Conservation (phyloP, 1,284 basidiomycete species). For the Coniferiporia weirii region DNA sequence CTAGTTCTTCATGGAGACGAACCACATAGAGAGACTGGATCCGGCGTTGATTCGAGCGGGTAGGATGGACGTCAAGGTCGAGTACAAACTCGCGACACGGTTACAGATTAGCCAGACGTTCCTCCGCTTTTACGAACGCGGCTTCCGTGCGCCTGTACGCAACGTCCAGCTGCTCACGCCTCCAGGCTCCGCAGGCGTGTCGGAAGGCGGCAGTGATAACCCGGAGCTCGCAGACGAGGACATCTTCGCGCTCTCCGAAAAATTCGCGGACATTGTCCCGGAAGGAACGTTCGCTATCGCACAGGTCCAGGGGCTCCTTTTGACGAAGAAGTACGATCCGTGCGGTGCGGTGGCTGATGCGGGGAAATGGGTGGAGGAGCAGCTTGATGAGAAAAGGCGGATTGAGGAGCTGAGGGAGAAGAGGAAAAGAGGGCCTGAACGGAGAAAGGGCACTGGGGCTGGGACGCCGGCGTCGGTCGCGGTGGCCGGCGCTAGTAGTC, state of each 20-base stretch:
- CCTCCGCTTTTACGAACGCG: slow-evolving; percentile 40
- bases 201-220: not conserved
- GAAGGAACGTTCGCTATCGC: slow-evolving; percentile 14
- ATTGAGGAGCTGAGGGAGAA: slow-evolving; percentile 14
- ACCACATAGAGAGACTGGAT: slow-evolving; percentile 49
- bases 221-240: slow-evolving; percentile 14
- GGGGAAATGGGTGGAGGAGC: slow-evolving; percentile 6
- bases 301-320: slow-evolving; percentile 13
- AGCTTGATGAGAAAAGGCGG: slow-evolving; percentile 10
- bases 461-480: not conserved
- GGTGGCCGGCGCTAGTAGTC: too few relatives aligned
- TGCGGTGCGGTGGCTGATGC: slow-evolving; percentile 1
- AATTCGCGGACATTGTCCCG: slow-evolving; percentile 9
- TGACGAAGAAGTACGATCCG: slow-evolving; percentile 13
- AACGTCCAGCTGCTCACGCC: not conserved
- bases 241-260: slow-evolving; percentile 3
- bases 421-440: not conserved
- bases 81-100: slow-evolving; percentile 43
- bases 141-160: not conserved
- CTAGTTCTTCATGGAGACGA: slow-evolving; percentile 33
- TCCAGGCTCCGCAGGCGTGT: not conserved
- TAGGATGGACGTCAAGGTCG: slow-evolving; percentile 46
- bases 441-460: not conserved
- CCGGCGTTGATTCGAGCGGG: slow-evolving; percentile 46
- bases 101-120: slow-evolving; percentile 46